phyloP scores from a whole-genome alignment of 257 asterid genomes.

The Handroanthus guayacan region DNA sequence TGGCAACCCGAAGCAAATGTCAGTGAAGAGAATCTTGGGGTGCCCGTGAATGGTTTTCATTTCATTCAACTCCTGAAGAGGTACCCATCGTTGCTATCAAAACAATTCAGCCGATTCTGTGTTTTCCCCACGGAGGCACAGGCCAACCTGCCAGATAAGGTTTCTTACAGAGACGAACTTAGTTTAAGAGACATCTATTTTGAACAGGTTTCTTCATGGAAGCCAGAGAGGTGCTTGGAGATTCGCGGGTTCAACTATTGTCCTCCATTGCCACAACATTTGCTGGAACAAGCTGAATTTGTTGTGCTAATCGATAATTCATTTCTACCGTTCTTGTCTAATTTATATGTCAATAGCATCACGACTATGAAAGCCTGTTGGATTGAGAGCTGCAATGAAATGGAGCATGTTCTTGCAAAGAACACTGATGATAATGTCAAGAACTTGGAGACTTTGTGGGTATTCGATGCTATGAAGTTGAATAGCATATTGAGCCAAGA shows the following conservation, averaged over 20 bases:
- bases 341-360: constrained; percentile 25
- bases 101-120: constrained; percentile 32
- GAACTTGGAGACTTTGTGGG: constrained; percentile 37
- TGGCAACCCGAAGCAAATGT: constrained; percentile 15
- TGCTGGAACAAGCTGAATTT: constrained; percentile 35
- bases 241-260: constrained; percentile 39
- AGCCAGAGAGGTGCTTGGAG: constrained; percentile 38
- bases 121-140: constrained; percentile 41
- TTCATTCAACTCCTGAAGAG: constrained; percentile 35
- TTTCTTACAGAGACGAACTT: constrained; percentile 28
- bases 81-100: constrained; percentile 15
- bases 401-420: constrained; percentile 35
- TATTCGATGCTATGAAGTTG: constrained; percentile 37
- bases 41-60: constrained; percentile 35
- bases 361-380: constrained; percentile 46
- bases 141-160: constrained; percentile 16
- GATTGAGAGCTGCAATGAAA: constrained; percentile 52
- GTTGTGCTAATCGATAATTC: constrained; percentile 36
- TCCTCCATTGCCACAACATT: constrained; percentile 32
- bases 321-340: constrained; percentile 34
- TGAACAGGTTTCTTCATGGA: not conserved
- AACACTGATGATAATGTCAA: not conserved
- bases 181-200: constrained; percentile 30
- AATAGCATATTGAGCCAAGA: constrained; percentile 20
- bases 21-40: not conserved